phyloP scores from a whole-genome alignment of 306 rosid genomes.

The Coriaria nepalensis region DNA sequence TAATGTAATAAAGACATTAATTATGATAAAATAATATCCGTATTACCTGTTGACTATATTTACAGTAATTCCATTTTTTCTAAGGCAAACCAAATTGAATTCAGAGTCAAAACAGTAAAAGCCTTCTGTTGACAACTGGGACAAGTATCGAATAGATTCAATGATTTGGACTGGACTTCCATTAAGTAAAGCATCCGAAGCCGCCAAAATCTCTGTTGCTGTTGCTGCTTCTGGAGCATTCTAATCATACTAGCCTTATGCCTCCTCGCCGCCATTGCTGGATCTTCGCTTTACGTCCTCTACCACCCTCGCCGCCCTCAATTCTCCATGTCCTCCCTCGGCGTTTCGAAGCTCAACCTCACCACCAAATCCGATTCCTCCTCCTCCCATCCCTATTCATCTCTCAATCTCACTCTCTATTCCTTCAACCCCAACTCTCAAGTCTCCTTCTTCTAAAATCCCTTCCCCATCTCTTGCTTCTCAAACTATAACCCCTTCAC shows the following conservation, averaged over 20 bases:
- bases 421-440: conserved; percentile 76
- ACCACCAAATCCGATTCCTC: conserved; percentile 52
- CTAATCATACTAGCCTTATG: conserved; percentile 34
- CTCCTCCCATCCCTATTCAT: conserved; percentile 51
- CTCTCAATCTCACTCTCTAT: conserved; percentile 60
- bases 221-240: conserved; percentile 89
- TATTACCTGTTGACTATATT: no score
- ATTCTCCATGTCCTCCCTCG: conserved; percentile 73
- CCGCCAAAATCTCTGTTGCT: conserved; percentile 60
- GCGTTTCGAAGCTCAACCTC: conserved; percentile 67
- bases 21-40: no score
- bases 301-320: conserved; percentile 85
- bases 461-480: conserved; percentile 23
- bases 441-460: conserved; percentile 55
- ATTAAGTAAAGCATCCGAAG: no score
- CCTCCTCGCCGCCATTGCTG: conserved; percentile 63
- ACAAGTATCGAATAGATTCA: no score
- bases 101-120: conserved; percentile 9
- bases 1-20: no score
- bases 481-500: conserved; percentile 31
- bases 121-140: no score
- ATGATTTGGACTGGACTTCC: no score
- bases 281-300: conserved; percentile 61
- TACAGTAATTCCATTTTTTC: no score
- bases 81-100: no score